These are phyloP conservation scores for Guadua angustifolia DNA, from an alignment of 176 grass and related monocot species.

Conservation along the genomic window DNA sequence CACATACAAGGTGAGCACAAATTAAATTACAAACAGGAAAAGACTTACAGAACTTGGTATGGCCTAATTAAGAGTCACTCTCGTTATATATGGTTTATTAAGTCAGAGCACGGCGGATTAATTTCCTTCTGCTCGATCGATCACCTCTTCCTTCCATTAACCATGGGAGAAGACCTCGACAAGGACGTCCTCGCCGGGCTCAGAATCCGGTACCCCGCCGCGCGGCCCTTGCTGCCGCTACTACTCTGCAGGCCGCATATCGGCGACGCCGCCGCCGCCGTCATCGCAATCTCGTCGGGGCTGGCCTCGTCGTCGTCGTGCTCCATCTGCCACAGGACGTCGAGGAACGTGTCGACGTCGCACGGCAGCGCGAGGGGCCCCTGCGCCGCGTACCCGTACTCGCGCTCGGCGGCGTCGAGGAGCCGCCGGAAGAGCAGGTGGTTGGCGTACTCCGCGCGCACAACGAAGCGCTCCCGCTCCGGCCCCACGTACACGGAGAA, in stretches of 20 bases:
- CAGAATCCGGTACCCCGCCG: slow-evolving; percentile 48
- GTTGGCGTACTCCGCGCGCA: slow-evolving; percentile 66
- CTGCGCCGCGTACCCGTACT: slow-evolving; percentile 63
- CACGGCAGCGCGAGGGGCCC: slow-evolving; percentile 77
- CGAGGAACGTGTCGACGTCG: slow-evolving; percentile 65
- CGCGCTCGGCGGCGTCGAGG: slow-evolving; percentile 76
- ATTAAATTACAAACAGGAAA: too few relatives aligned
- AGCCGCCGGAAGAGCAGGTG: slow-evolving; percentile 64
- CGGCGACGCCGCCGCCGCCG: slow-evolving; percentile 21
- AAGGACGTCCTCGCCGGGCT: slow-evolving; percentile 39
- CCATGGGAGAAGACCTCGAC: background rate
- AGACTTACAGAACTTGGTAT: too few relatives aligned
- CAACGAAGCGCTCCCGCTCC: slow-evolving; percentile 69
- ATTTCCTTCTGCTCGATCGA: background rate
- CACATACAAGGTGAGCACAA: too few relatives aligned
- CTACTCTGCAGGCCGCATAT: slow-evolving; percentile 42
- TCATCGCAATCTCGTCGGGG: background rate
- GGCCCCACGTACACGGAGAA: slow-evolving; percentile 82
- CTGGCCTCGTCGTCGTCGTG: slow-evolving; percentile 11
- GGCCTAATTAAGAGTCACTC: background rate
- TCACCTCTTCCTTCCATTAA: background rate
- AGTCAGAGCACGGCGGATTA: background rate
- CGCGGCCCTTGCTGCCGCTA: slow-evolving; percentile 5
- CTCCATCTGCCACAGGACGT: slow-evolving; percentile 71
- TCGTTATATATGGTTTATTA: background rate